A percentile compares a stretch with the other conserved stretches of the same genome.
Evolutionary conservation across 1,284 basidiomycete species (phyloP).

Genomic region (Fomitopsis palustris): DNA sequence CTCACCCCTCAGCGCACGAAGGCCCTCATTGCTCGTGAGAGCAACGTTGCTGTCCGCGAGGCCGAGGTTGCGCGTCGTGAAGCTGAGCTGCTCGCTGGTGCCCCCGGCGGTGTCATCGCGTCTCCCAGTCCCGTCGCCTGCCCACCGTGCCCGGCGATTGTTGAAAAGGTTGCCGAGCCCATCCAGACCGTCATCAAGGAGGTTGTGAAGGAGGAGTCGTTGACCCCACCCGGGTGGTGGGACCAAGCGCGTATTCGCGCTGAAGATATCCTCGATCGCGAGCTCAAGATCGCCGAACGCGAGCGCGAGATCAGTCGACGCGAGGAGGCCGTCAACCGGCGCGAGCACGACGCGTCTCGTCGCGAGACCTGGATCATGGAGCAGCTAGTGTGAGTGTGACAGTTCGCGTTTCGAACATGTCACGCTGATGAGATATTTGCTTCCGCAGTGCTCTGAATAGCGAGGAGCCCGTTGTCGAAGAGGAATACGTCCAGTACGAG

Average conservation of each 20-base stretch:
- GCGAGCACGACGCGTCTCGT: slow-evolving; percentile 79
- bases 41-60: slow-evolving; percentile 71
- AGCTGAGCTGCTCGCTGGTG: slow-evolving; percentile 75
- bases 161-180: slow-evolving; percentile 46
- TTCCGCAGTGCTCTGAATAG: slow-evolving; percentile 58
- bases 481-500: slow-evolving; percentile 72
- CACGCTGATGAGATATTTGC: slow-evolving; percentile 14
- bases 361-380: slow-evolving; percentile 88
- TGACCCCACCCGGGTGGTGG: slow-evolving; percentile 73
- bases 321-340: slow-evolving; percentile 75
- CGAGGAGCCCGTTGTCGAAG: slow-evolving; percentile 64
- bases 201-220: slow-evolving; percentile 73
- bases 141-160: slow-evolving; percentile 52
- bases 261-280: slow-evolving; percentile 77
- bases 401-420: background rate
- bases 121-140: slow-evolving; percentile 48
- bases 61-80: slow-evolving; percentile 82
- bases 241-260: slow-evolving; percentile 58
- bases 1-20: slow-evolving; percentile 78
- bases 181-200: slow-evolving; percentile 80
- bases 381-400: slow-evolving; percentile 67
- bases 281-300: slow-evolving; percentile 76
- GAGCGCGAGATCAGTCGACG: slow-evolving; percentile 80
- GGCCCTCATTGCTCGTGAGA: slow-evolving; percentile 71
- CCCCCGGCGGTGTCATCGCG: slow-evolving; percentile 68